A percentile compares a stretch with the other conserved stretches of the same genome.
Conservation (phyloP, 177 flowering plant genomes). For the Vitis hybrid region DNA sequence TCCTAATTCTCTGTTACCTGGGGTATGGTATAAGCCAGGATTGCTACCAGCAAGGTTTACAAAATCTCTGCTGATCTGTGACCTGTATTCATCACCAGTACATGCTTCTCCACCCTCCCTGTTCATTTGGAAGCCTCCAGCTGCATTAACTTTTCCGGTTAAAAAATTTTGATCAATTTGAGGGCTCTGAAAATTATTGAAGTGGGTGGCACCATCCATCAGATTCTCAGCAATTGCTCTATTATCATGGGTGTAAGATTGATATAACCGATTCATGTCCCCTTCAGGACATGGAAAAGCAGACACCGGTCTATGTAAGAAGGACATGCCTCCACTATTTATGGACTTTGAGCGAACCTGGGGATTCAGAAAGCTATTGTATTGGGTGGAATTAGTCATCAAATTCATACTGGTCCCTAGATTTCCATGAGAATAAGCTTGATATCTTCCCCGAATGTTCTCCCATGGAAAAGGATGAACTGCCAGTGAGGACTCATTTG, state of each 20-base stretch:
- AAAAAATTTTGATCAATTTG: conserved; percentile 1
- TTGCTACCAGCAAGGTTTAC: conserved; percentile 1
- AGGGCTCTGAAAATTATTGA: conserved; percentile 7
- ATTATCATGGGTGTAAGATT: background rate
- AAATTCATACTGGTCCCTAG: background rate
- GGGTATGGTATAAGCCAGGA: conserved; percentile 2
- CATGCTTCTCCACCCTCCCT: conserved; percentile 8
- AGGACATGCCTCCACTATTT: background rate
- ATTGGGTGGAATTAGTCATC: background rate
- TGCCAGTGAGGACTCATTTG: background rate
- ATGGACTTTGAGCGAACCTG: background rate
- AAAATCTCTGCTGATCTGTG: background rate
- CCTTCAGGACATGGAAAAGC: background rate
- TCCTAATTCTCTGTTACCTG: background rate
- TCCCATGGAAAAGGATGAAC: background rate
- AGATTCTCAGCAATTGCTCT: background rate
- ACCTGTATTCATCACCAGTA: background rate
- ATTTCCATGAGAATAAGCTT: background rate
- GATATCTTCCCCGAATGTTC: background rate
- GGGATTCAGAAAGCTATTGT: background rate
- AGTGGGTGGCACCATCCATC: conserved; percentile 1
- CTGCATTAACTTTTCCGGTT: background rate
- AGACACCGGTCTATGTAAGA: background rate
- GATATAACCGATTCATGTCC: background rate
- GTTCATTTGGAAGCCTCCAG: conserved; percentile 10